A percentile compares a stretch with the other conserved stretches of the same genome.
These are phyloP conservation scores for Lactarius trivialis DNA, from an alignment of 768 basidiomycete species.

Conservation along the genomic window DNA sequence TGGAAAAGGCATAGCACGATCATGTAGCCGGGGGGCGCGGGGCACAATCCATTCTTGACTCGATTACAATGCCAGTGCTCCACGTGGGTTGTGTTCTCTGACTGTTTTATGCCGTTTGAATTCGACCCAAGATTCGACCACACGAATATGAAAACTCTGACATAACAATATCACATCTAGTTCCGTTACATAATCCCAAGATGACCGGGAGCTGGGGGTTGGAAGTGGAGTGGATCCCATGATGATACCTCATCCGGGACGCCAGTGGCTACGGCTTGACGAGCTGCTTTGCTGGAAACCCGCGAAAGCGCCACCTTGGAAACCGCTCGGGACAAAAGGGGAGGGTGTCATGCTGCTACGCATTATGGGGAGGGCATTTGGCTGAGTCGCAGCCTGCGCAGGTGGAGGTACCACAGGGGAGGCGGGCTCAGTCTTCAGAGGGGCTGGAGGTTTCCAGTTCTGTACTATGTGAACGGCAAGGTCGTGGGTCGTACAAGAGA, in stretches of 20 bases:
- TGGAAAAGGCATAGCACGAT: neutral
- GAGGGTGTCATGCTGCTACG: conserved; percentile 15
- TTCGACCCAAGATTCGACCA: neutral
- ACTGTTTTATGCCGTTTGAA: neutral
- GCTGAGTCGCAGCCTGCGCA: conserved; percentile 15
- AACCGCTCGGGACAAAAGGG: conserved; percentile 14
- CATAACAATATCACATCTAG: neutral
- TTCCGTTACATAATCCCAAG: neutral
- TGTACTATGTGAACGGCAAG: conserved; percentile 24
- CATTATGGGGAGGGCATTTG: conserved; percentile 18
- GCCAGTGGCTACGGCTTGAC: conserved; percentile 15
- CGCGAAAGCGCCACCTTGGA: conserved; percentile 15
- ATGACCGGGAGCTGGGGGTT: neutral
- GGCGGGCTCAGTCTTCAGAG: conserved; percentile 13
- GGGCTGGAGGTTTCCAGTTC: conserved; percentile 53
- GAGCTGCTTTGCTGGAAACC: conserved; percentile 16
- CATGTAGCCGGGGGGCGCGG: too few species aligned
- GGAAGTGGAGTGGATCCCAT: neutral
- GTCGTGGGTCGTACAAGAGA: neutral
- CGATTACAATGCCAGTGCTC: neutral
- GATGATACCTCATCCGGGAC: conserved; percentile 2
- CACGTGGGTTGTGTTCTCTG: neutral
- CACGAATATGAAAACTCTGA: neutral
- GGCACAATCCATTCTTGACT: neutral
- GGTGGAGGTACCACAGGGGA: conserved; percentile 9